Evolutionary conservation across 495 filamentous ascomycete species (phyloP).

Genomic region (Trichoderma erinaceum): DNA sequence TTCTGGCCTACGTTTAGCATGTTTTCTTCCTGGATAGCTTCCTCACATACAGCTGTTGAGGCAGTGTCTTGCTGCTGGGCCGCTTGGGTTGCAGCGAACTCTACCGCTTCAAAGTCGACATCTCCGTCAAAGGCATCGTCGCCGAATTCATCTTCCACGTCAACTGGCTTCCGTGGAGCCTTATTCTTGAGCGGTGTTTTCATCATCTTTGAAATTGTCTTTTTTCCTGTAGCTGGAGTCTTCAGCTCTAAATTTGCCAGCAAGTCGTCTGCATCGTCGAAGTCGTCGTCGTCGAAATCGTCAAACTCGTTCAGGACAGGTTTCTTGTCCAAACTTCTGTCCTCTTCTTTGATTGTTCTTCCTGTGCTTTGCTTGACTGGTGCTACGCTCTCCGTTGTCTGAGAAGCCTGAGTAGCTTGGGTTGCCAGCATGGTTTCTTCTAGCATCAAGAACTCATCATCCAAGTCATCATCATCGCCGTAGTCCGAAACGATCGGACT

Average conservation of each 20-base stretch:
- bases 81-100: slow-evolving; percentile 51
- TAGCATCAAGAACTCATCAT: slow-evolving; percentile 45
- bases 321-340: neutral
- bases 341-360: neutral
- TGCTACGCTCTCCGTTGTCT: neutral
- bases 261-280: slow-evolving; percentile 52
- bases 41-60: slow-evolving; percentile 46
- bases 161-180: slow-evolving; percentile 16
- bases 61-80: slow-evolving; percentile 20
- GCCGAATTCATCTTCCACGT: slow-evolving; percentile 32
- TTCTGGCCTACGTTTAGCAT: slow-evolving; percentile 42
- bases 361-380: neutral
- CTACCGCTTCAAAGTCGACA: slow-evolving; percentile 60
- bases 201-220: neutral
- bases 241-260: slow-evolving; percentile 42
- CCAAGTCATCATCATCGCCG: slow-evolving; percentile 42
- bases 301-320: slow-evolving; percentile 44
- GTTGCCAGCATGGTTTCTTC: slow-evolving; percentile 39
- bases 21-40: slow-evolving; percentile 23
- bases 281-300: slow-evolving; percentile 58
- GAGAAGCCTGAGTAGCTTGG: neutral
- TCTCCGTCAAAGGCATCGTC: slow-evolving; percentile 64
- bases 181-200: slow-evolving; percentile 5
- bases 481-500: slow-evolving; percentile 33
- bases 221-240: neutral